Evolutionary conservation across 2,329 filamentous ascomycete genomes (phyloP).

Genomic region (Waltergamsia citrina): DNA sequence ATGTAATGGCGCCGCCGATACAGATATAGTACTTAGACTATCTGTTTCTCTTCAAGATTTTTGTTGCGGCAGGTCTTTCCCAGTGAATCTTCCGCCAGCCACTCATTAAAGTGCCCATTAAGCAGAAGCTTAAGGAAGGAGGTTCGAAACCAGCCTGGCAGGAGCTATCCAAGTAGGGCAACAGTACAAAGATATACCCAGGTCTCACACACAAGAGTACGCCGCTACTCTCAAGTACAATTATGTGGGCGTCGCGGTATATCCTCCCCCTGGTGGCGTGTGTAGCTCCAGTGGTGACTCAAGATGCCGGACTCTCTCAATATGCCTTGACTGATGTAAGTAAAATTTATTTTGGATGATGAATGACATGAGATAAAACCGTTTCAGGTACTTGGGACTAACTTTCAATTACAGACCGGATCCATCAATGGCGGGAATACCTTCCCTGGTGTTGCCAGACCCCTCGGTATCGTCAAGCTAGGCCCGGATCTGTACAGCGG

Average conservation of each 20-base stretch:
- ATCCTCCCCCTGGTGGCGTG: neutral
- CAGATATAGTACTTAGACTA: too few species aligned
- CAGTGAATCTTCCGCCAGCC: too few species aligned
- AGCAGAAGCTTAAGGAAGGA: too few species aligned
- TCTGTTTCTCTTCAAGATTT: too few species aligned
- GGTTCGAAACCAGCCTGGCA: too few species aligned
- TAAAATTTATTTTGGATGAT: conserved; percentile 2
- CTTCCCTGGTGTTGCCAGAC: conserved; percentile 37
- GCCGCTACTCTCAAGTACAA: neutral
- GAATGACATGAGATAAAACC: neutral
- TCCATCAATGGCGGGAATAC: conserved; percentile 36
- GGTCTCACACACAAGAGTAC: too few species aligned
- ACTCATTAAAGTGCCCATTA: too few species aligned
- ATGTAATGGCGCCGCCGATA: too few species aligned
- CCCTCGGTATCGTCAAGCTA: conserved; percentile 38
- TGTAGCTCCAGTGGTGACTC: neutral
- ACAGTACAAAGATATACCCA: too few species aligned
- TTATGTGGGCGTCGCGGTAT: conserved; percentile 1
- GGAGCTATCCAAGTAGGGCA: too few species aligned
- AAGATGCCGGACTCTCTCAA: conserved; percentile 13
- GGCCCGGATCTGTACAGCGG: conserved; percentile 39
- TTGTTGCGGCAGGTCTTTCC: too few species aligned
- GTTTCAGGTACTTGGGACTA: neutral
- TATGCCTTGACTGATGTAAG: conserved; percentile 26
- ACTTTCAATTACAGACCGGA: conserved; percentile 24